A percentile compares a stretch with the other conserved stretches of the same genome.
Conservation (phyloP, 179 eudicot genomes). For the Patellifolia procumbens region DNA sequence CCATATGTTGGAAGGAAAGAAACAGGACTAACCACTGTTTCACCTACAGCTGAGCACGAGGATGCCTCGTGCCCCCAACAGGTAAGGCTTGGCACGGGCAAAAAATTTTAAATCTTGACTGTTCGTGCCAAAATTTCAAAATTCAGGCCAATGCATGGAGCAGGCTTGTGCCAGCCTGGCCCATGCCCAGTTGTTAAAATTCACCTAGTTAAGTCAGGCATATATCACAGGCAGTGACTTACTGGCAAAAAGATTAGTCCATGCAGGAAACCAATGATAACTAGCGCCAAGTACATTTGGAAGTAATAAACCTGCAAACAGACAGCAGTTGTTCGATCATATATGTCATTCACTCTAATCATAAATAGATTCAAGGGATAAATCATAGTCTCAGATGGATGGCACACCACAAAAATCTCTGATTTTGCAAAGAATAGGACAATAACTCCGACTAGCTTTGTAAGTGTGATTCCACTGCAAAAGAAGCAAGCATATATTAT, state of each 20-base stretch:
- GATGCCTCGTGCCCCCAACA: too few species aligned
- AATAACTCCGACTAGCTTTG: conserved; percentile 89
- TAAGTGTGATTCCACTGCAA: conserved; percentile 93
- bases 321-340: conserved; percentile 1
- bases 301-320: conserved; percentile 87
- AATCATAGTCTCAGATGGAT: conserved; percentile 14
- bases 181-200: background rate
- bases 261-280: conserved; percentile 90
- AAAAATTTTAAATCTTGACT: too few species aligned
- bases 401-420: conserved; percentile 86
- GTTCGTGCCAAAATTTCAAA: too few species aligned
- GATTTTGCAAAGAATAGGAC: conserved; percentile 90
- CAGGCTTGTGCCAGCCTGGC: too few species aligned
- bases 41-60: background rate
- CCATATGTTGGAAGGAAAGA: background rate
- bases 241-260: conserved; percentile 98
- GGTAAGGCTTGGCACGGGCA: too few species aligned
- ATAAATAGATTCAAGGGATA: conserved; percentile 9
- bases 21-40: background rate
- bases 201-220: background rate
- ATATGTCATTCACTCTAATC: background rate
- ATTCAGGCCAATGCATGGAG: too few species aligned
- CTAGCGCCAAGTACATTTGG: conserved; percentile 89
- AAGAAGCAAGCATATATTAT: conserved; percentile 2
- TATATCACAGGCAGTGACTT: conserved; percentile 26